phyloP scores from a whole-genome alignment of 805 yeast species.

The Vanderwaltozyma tropicalis region DNA sequence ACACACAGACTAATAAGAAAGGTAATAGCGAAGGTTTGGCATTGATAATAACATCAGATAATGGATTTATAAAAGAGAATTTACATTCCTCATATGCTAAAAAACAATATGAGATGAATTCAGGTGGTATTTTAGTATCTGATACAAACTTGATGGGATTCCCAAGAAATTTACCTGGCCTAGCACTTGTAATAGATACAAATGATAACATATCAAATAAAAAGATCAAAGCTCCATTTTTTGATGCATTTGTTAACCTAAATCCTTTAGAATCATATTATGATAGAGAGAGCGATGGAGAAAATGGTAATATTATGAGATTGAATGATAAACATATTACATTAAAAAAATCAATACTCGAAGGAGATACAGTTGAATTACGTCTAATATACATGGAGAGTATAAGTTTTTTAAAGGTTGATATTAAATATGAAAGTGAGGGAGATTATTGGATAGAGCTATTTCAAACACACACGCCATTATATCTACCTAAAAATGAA shows the following conservation, averaged over 20 bases:
- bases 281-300: conserved; percentile 19
- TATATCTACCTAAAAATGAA: conserved; percentile 19
- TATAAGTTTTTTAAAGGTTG: conserved; percentile 21
- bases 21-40: conserved; percentile 22
- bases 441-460: conserved; percentile 24
- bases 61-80: conserved; percentile 18
- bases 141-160: conserved; percentile 25
- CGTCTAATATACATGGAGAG: conserved; percentile 20
- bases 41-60: conserved; percentile 21
- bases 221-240: conserved; percentile 16
- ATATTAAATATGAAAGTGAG: conserved; percentile 16
- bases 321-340: conserved; percentile 12
- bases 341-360: conserved; percentile 9
- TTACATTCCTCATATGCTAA: conserved; percentile 19
- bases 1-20: neutral
- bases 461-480: conserved; percentile 10
- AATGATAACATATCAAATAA: conserved; percentile 6
- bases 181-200: conserved; percentile 21
- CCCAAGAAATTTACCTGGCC: conserved; percentile 24
- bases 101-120: conserved; percentile 20
- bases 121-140: conserved; percentile 19
- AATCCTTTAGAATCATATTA: conserved; percentile 17
- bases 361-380: conserved; percentile 14
- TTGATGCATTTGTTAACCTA: conserved; percentile 16
- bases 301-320: conserved; percentile 9